Evolutionary conservation across 1,284 basidiomycete species (phyloP).

Genomic region (Xerocomus amazonicus): DNA sequence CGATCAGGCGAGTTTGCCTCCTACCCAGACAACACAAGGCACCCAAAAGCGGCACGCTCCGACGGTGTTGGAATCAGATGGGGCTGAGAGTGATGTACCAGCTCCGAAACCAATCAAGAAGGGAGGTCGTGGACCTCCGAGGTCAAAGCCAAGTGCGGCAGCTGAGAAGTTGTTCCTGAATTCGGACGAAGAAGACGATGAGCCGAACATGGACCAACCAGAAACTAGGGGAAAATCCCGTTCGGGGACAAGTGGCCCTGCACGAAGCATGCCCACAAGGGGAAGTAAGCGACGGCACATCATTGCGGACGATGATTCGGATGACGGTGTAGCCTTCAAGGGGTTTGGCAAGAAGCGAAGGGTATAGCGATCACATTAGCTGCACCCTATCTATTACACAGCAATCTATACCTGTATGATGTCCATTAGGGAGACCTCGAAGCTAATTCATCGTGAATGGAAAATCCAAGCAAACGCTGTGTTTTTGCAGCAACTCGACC

Average conservation of each 20-base stretch:
- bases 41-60: constrained; percentile 23
- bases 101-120: constrained; percentile 10
- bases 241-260: background rate
- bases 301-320: constrained; percentile 63
- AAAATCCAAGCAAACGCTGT: constrained; percentile 83
- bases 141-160: constrained; percentile 5
- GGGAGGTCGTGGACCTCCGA: constrained; percentile 5
- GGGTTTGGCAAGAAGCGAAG: constrained; percentile 49
- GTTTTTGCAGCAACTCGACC: constrained; percentile 90
- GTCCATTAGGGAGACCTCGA: constrained; percentile 3
- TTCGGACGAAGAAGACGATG: constrained; percentile 37
- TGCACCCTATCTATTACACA: background rate
- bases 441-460: constrained; percentile 69
- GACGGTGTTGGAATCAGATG: constrained; percentile 31
- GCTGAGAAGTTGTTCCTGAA: constrained; percentile 37
- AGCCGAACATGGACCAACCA: background rate
- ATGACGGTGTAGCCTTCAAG: constrained; percentile 64
- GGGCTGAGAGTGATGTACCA: constrained; percentile 18
- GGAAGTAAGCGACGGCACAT: constrained; percentile 38
- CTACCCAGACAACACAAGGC: constrained; percentile 15
- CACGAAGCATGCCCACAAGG: constrained; percentile 11
- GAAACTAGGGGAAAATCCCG: background rate
- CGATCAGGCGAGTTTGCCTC: constrained; percentile 12
- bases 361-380: constrained; percentile 6
- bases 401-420: constrained; percentile 7